Base-by-base conservation (phyloP, 192 early-diverging fungal genomes). In the Powellomyces hirtus region DNA sequence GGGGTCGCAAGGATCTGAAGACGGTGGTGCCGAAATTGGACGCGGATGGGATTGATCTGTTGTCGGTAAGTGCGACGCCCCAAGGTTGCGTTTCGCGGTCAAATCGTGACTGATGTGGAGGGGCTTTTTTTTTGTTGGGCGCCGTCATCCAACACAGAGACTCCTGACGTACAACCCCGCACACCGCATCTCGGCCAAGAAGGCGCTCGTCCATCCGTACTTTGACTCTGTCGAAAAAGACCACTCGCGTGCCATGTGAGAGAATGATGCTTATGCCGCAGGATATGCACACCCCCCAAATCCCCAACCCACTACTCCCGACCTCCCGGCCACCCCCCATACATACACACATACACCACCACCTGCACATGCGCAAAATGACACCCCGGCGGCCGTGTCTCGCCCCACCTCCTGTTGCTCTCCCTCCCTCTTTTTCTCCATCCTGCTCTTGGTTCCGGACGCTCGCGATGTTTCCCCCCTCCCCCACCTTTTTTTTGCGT, bases 171-270 rank as follows among this genome's bases (percentile, higher is more conserved):
- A 93, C 65, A 84, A 90, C 62, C 91, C 93, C 1, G 80, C 85
- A 7, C 62, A 80, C 29, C 86, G 94, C 42, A 93, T 94, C 67
- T 93, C 92, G 13, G 93, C 93, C 8, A 92, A 92, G 62, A 79
- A 87, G 53, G 89, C 92, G 8, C 79, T 94, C n/a, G 52, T 75
- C 0, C 91, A 93, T 69, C 89, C 89, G 7, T 95, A 95, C 72
- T 92, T 95, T 42, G 29, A 70, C 10, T 71, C 62, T 38, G 57
- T 75, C 14, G 68, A 75, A 11, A 56, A 56, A 30, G 53, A 56
- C 27, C 33, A 56, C 31, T 26, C 53, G 53, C 53, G 53, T 27
- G 53, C 53, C 10, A 56, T 56, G 53, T 56, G n/a, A n/a, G n/a
- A n/a, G n/a, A n/a, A n/a, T n/a, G n/a, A n/a, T n/a, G n/a, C n/a